phyloP scores from a whole-genome alignment of 306 rosid genomes.

The Erythrophleum fordii region DNA sequence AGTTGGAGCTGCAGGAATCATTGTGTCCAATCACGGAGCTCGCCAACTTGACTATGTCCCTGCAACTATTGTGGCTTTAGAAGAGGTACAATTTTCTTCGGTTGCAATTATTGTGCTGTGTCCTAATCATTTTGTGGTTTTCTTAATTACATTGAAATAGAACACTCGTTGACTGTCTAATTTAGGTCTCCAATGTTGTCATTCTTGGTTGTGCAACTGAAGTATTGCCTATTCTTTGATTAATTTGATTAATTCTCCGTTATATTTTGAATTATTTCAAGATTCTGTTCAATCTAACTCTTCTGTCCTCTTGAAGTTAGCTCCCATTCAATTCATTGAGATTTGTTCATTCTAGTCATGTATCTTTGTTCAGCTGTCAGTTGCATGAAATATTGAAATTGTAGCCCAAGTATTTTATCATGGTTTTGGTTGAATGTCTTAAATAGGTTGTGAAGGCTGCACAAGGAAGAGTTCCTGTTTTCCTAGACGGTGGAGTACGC shows the following conservation, averaged over 20 bases:
- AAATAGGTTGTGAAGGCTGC: slow-evolving; percentile 86
- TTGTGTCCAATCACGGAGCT: slow-evolving; percentile 97
- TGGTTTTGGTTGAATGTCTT: slow-evolving; percentile 14
- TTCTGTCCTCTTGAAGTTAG: neutral
- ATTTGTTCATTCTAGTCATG: neutral
- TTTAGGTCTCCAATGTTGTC: neutral
- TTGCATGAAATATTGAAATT: neutral
- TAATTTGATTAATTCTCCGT: neutral
- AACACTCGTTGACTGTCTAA: slow-evolving; percentile 6
- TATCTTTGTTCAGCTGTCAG: slow-evolving; percentile 5
- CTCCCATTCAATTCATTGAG: neutral
- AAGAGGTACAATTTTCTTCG: slow-evolving; percentile 65
- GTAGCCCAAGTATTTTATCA: neutral
- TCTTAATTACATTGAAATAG: neutral
- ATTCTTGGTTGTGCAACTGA: slow-evolving; percentile 3
- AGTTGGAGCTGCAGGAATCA: slow-evolving; percentile 84
- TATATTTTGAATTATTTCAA: too few species aligned
- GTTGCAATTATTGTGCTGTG: neutral
- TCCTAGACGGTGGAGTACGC: slow-evolving; percentile 88
- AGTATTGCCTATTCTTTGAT: neutral
- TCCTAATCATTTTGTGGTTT: neutral
- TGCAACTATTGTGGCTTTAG: slow-evolving; percentile 82
- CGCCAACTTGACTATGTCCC: slow-evolving; percentile 99
- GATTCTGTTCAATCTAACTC: neutral
- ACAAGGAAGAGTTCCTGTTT: slow-evolving; percentile 82